Evolutionary conservation across 2,329 filamentous ascomycete genomes (phyloP).

Genomic region (Ophiocordyceps camponoti-leonardi): DNA sequence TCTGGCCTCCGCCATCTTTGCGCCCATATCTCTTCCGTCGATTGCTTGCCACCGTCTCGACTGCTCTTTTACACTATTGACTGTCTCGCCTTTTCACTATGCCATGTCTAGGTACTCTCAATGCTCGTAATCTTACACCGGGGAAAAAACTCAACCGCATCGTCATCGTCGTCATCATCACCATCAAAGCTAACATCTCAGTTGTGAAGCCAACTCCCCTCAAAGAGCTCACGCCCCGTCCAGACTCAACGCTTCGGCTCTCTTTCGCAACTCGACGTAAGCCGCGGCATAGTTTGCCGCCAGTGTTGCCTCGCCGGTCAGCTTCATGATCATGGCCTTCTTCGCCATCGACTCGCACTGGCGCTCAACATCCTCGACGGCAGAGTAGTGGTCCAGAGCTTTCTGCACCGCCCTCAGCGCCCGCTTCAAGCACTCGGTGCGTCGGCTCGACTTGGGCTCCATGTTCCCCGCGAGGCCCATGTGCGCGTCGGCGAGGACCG

Average conservation of each 20-base stretch:
- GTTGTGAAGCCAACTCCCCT: too few species aligned
- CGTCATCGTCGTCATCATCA: too few species aligned
- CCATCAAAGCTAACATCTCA: too few species aligned
- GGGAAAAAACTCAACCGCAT: too few species aligned
- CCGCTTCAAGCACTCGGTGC: slow-evolving; percentile 38
- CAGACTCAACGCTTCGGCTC: slow-evolving; percentile 13
- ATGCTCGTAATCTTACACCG: too few species aligned
- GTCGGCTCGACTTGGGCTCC: slow-evolving; percentile 22
- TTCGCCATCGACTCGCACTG: slow-evolving; percentile 70
- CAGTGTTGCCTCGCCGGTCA: slow-evolving; percentile 44
- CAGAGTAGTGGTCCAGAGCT: slow-evolving; percentile 46
- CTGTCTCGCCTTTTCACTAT: too few species aligned
- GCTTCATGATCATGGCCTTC: slow-evolving; percentile 60
- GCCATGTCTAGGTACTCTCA: too few species aligned
- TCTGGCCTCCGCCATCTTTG: too few species aligned
- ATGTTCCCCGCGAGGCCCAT: slow-evolving; percentile 56
- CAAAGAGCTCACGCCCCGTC: slow-evolving; percentile 2
- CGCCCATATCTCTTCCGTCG: background rate
- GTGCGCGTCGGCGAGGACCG: slow-evolving; percentile 55
- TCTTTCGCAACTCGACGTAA: slow-evolving; percentile 40
- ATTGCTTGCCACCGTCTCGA: background rate
- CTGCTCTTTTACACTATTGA: too few species aligned
- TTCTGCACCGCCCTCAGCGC: slow-evolving; percentile 44
- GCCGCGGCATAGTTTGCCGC: slow-evolving; percentile 51
- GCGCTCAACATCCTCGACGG: slow-evolving; percentile 45